A percentile compares a stretch with the other conserved stretches of the same genome.
Evolutionary conservation across 164 flowering plant species (phyloP).

Genomic region (Brasenia schreberi): DNA sequence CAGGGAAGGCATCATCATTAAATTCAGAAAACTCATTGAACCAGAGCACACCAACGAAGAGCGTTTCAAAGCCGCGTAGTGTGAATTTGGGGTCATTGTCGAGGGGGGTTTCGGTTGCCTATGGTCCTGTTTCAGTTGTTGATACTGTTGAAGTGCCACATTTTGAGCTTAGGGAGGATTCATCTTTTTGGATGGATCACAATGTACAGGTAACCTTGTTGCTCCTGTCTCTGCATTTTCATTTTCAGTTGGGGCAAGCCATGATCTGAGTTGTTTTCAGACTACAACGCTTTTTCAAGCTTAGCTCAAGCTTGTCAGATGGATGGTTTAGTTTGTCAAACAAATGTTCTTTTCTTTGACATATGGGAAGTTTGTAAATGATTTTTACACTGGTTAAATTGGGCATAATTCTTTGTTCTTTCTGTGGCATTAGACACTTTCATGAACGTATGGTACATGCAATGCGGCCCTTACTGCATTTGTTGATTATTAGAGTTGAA

Average conservation of each 20-base stretch:
- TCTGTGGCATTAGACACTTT: background rate
- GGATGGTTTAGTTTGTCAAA: background rate
- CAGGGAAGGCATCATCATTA: constrained; percentile 26
- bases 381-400: background rate
- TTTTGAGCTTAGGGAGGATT: constrained; percentile 84
- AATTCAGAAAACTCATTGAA: constrained; percentile 51
- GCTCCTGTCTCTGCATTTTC: background rate
- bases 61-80: constrained; percentile 70
- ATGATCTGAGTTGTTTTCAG: background rate
- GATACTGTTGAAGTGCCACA: constrained; percentile 86
- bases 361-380: background rate
- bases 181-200: constrained; percentile 97
- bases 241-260: background rate
- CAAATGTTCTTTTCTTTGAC: background rate
- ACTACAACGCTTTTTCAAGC: background rate
- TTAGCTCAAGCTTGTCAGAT: background rate
- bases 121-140: constrained; percentile 29
- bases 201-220: constrained; percentile 74
- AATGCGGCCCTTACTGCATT: too few species aligned
- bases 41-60: constrained; percentile 82
- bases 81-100: constrained; percentile 44
- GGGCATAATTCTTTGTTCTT: background rate
- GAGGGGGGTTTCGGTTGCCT: constrained; percentile 45
- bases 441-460: too few species aligned
- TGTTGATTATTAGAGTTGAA: too few species aligned